Conservation (phyloP, 179 eudicot genomes). For the Carnegiea gigantea region DNA sequence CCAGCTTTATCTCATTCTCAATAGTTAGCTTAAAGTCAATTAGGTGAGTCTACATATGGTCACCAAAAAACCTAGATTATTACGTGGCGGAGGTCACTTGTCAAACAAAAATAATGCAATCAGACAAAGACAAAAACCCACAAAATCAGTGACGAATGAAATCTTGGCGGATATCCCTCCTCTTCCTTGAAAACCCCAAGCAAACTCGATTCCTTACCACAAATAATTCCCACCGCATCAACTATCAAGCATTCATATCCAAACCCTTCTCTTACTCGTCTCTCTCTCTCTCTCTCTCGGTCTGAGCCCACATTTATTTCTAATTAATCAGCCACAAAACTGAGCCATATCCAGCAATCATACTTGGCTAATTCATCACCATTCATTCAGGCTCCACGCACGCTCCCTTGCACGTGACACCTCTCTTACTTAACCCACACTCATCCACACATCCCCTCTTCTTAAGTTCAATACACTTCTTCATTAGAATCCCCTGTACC, state of each 20-base stretch:
- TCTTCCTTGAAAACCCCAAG: not conserved
- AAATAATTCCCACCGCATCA: not conserved
- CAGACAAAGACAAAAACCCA: not conserved
- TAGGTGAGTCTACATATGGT: not conserved
- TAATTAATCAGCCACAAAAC: conserved; percentile 7
- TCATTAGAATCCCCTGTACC: too few species aligned
- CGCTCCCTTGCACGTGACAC: conserved; percentile 23
- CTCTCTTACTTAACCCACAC: not conserved
- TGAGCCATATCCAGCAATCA: conserved; percentile 8
- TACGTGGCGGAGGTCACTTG: not conserved
- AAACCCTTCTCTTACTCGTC: not conserved
- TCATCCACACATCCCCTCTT: conserved; percentile 7
- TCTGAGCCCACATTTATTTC: not conserved
- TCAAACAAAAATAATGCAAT: conserved; percentile 2
- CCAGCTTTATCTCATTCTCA: not conserved
- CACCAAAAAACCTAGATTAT: not conserved
- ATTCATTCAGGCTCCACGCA: conserved; percentile 9
- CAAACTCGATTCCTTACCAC: not conserved
- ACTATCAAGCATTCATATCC: not conserved
- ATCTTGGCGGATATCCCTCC: too few species aligned
- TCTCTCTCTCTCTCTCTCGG: not conserved
- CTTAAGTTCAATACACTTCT: not conserved
- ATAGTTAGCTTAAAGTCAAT: not conserved
- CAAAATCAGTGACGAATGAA: not conserved
- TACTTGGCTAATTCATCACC: conserved; percentile 27